These are phyloP conservation scores for Pelargonium australe DNA, from an alignment of 441 rosid species.

Conservation along the genomic window DNA sequence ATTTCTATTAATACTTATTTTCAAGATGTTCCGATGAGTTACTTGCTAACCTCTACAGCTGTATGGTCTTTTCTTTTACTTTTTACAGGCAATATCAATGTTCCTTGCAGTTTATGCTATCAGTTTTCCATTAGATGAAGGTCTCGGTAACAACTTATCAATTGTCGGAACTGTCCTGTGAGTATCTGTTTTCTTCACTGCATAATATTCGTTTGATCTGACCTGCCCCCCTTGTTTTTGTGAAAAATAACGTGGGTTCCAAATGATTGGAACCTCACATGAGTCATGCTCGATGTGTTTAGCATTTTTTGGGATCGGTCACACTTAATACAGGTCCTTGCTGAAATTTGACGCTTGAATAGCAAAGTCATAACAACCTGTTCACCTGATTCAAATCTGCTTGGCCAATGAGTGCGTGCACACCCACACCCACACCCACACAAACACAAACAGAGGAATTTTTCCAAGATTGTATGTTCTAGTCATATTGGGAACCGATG, in stretches of 20 bases:
- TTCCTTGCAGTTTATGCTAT: slow-evolving; percentile 46
- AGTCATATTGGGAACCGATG: background rate
- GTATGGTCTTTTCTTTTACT: background rate
- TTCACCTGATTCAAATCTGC: too few species aligned
- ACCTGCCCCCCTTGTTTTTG: too few species aligned
- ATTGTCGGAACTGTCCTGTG: slow-evolving; percentile 62
- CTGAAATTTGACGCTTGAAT: too few species aligned
- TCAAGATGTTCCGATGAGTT: background rate
- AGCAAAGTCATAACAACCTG: too few species aligned
- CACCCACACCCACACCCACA: too few species aligned
- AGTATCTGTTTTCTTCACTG: slow-evolving; percentile 25
- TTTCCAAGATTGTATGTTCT: background rate
- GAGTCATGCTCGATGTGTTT: too few species aligned
- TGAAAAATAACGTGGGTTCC: background rate
- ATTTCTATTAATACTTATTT: background rate
- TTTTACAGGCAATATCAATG: slow-evolving; percentile 65
- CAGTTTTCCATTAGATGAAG: slow-evolving; percentile 51
- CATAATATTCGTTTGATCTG: background rate
- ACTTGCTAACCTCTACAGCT: background rate
- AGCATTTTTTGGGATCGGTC: too few species aligned
- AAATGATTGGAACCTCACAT: background rate
- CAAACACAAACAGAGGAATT: too few species aligned
- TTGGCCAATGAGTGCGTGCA: too few species aligned
- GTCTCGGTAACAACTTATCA: slow-evolving; percentile 52
- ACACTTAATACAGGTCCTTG: too few species aligned